Percentiles rank a stretch among this genome's conserved stretches.
Conservation (phyloP, 192 early-diverging fungal genomes). For the Entrophospora sp. region DNA sequence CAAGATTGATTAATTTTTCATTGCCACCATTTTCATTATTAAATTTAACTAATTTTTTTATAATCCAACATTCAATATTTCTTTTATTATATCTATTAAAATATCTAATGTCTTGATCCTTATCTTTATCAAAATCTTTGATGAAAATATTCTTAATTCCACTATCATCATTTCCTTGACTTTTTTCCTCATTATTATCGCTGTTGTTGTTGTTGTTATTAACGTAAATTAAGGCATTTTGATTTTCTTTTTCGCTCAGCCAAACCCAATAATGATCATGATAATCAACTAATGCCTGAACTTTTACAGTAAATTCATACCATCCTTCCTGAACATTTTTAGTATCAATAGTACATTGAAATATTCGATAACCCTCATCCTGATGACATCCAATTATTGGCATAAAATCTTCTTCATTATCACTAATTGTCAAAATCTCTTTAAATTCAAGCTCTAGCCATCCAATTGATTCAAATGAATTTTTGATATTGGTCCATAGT, state of each 20-base stretch:
- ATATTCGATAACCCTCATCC: not conserved
- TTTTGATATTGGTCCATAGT: constrained; percentile 3
- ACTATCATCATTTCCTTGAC: too few species aligned
- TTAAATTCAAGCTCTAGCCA: not conserved
- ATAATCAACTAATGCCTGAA: not conserved
- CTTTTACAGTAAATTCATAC: constrained; percentile 15
- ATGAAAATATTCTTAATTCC: not conserved
- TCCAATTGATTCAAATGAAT: not conserved
- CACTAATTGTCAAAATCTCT: too few species aligned
- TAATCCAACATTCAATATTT: not conserved
- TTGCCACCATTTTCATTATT: not conserved
- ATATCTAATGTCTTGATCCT: not conserved
- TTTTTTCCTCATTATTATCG: too few species aligned
- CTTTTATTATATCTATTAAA: too few species aligned
- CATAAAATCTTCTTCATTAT: too few species aligned
- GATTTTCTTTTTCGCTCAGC: not conserved
- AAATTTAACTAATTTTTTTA: not conserved
- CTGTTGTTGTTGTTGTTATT: too few species aligned
- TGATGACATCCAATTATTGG: constrained; percentile 1
- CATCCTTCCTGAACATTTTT: not conserved
- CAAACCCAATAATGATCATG: not conserved
- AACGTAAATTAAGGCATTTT: constrained; percentile 2
- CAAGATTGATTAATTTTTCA: not conserved
- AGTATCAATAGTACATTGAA: not conserved
- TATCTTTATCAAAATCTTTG: not conserved